Percentiles rank a stretch among this genome's conserved stretches.
Conservation (phyloP, 305 asterid genomes). For the Fraxinus paxiana region DNA sequence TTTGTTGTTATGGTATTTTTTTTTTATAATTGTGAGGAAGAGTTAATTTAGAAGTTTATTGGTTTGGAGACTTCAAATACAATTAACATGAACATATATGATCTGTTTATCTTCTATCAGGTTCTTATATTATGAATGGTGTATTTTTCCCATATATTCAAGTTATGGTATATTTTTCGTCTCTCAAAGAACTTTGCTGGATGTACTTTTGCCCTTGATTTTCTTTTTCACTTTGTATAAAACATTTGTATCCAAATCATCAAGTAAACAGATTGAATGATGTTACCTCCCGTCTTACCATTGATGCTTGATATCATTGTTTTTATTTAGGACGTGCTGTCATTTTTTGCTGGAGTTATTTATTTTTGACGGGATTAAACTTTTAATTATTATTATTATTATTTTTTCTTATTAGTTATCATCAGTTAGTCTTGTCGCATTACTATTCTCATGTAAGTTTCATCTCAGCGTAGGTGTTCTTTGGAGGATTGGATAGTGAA, state of each 20-base stretch:
- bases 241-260: not conserved
- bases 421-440: constrained; percentile 13
- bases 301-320: not conserved
- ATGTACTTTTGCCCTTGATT: not conserved
- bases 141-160: not conserved
- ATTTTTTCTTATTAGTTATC: not conserved
- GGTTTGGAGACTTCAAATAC: not conserved
- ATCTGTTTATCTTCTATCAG: not conserved
- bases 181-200: not conserved
- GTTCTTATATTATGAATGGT: not conserved
- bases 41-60: not conserved
- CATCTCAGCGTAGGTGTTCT: constrained; percentile 62
- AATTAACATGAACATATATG: not conserved
- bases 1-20: not conserved
- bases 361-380: constrained; percentile 2
- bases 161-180: not conserved
- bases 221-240: not conserved
- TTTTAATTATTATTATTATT: too few relatives aligned
- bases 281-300: not conserved
- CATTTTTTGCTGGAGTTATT: not conserved
- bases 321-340: not conserved
- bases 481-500: constrained; percentile 70
- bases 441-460: constrained; percentile 26
- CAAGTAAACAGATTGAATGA: not conserved
- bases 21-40: not conserved